Conservation (phyloP, 129 eudicot species). For the Helianthus tuberosus region DNA sequence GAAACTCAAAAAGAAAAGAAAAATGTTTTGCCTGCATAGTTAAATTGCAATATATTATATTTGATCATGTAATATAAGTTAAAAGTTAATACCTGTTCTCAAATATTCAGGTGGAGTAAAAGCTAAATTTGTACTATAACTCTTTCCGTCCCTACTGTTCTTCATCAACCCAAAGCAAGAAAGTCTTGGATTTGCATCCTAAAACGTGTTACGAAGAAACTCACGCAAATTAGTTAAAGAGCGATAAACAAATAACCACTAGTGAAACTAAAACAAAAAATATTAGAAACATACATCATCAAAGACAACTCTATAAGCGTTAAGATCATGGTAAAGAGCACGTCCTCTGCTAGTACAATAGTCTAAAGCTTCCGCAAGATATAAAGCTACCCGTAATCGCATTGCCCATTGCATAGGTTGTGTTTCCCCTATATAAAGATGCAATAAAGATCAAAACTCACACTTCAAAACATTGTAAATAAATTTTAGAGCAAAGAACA, state of each 20-base stretch:
- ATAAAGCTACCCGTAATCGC: constrained; percentile 88
- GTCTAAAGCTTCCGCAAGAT: constrained; percentile 85
- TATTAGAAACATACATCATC: constrained; percentile 51
- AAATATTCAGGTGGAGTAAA: constrained; percentile 92
- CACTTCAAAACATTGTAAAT: background rate
- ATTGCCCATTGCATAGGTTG: constrained; percentile 97
- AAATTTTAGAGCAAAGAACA: background rate
- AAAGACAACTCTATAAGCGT: constrained; percentile 85
- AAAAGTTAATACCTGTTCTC: constrained; percentile 57
- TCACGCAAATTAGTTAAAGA: background rate
- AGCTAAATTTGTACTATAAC: constrained; percentile 90
- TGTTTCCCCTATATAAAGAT: constrained; percentile 65
- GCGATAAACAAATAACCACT: background rate
- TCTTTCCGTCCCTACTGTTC: constrained; percentile 91
- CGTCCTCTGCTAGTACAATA: constrained; percentile 90
- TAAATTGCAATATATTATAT: background rate
- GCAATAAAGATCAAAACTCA: constrained; percentile 28
- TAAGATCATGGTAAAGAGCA: constrained; percentile 81
- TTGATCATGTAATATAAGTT: background rate
- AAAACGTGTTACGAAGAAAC: background rate
- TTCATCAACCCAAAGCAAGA: constrained; percentile 94
- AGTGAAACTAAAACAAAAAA: background rate
- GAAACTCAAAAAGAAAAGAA: no score
- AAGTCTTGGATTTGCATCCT: constrained; percentile 86
- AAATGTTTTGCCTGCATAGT: no score